Evolutionary conservation across 306 rosid species (phyloP).

Genomic region (Glycine soja): DNA sequence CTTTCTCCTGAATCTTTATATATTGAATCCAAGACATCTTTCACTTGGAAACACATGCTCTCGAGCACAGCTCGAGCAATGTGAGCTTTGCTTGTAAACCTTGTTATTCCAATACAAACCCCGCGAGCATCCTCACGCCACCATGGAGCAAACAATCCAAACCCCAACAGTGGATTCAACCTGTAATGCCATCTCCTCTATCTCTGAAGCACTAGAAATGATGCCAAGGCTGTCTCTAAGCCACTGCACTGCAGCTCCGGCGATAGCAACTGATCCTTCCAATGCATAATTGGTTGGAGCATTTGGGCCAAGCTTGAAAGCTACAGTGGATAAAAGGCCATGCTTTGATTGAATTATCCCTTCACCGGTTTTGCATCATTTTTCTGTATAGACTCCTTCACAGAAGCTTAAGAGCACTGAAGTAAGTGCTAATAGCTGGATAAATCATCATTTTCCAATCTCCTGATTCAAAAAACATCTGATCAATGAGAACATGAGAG

Average conservation of each 20-base stretch:
- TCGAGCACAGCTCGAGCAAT: slow-evolving; percentile 92
- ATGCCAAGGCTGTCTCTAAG: slow-evolving; percentile 85
- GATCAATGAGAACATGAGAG: not conserved
- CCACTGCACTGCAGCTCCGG: slow-evolving; percentile 99
- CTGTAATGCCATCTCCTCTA: slow-evolving; percentile 70
- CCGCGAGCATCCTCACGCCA: slow-evolving; percentile 99
- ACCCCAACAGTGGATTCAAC: slow-evolving; percentile 79
- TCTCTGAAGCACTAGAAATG: slow-evolving; percentile 68
- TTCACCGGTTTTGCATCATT: slow-evolving; percentile 87
- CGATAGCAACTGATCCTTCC: slow-evolving; percentile 96
- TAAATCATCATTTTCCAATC: slow-evolving; percentile 78
- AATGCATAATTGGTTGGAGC: slow-evolving; percentile 79
- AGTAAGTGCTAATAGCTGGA: slow-evolving; percentile 79
- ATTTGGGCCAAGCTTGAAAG: slow-evolving; percentile 80
- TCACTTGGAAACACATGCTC: slow-evolving; percentile 90
- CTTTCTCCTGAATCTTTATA: slow-evolving; percentile 64
- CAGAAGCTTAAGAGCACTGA: slow-evolving; percentile 81
- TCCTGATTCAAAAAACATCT: slow-evolving; percentile 55
- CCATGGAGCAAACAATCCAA: slow-evolving; percentile 93
- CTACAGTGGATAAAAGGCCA: slow-evolving; percentile 82
- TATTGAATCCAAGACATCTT: slow-evolving; percentile 90
- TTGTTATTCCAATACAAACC: slow-evolving; percentile 80
- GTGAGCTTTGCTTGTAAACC: slow-evolving; percentile 84
- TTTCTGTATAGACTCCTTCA: slow-evolving; percentile 64
- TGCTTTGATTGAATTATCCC: slow-evolving; percentile 63